Evolutionary conservation across 352 stramenopile genomes (phyloP).

Genomic region (Phytophthora pini): DNA sequence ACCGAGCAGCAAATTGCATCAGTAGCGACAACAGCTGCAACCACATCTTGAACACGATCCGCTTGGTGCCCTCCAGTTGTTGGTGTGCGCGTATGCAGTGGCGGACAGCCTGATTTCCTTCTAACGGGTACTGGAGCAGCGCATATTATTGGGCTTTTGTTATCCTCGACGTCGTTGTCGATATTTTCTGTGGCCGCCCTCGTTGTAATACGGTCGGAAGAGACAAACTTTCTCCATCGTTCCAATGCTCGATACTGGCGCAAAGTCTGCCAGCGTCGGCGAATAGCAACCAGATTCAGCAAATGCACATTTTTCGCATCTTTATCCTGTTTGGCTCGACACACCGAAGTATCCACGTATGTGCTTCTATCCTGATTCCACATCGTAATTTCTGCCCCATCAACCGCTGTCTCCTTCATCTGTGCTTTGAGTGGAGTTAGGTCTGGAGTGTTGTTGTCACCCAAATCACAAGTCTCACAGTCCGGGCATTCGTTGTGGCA

Average conservation of each 20-base stretch:
- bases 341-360: not conserved
- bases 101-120: constrained; percentile 14
- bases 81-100: constrained; percentile 9
- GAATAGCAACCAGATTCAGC: constrained; percentile 47
- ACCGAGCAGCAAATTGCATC: constrained; percentile 57
- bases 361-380: constrained; percentile 24
- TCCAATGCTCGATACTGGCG: constrained; percentile 37
- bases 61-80: not conserved
- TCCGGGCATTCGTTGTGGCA: constrained; percentile 3
- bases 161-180: not conserved
- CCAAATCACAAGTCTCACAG: not conserved
- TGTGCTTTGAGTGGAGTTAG: not conserved
- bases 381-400: too few species aligned
- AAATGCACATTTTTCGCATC: constrained; percentile 38
- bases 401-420: constrained; percentile 15
- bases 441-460: not conserved
- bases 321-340: constrained; percentile 8
- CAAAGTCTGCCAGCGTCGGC: constrained; percentile 31
- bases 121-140: not conserved
- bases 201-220: not conserved
- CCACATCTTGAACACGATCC: constrained; percentile 20
- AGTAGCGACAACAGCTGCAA: constrained; percentile 28
- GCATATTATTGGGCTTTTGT: not conserved
- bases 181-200: too few species aligned
- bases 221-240: constrained; percentile 36